Evolutionary conservation across 768 basidiomycete genomes (phyloP), one percentile per base, ranked within the genome.

Genomic region (Tricholoma terreum): DNA sequence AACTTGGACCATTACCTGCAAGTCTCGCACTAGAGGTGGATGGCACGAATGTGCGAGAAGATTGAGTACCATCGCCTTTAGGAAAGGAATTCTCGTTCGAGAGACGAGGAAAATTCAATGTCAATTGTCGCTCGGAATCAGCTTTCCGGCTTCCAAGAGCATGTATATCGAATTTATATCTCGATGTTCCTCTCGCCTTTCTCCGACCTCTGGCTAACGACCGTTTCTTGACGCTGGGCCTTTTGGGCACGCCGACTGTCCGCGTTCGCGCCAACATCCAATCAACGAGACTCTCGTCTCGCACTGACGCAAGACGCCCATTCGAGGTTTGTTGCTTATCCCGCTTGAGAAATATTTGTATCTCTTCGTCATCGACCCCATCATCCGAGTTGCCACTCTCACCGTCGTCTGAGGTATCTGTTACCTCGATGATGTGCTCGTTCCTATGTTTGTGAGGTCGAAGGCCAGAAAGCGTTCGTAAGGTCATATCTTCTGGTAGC

Each of bases 241-340:
- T 67, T 59, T 56, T 52, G 14, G 49, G 48, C 38, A 58, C 55
- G 14, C 69, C 67, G 4, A 74, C 63, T 54, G 60, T 64, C 19
- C 72, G 69, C 2, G 79, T 78, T 48, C 80, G 75, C 12, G 75
- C 73, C 49, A 90, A 64, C 88, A 90, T 90, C 66, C 83, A 84
- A 61, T 90, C 85, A 48, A 90, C 87, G 52, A 87, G 66, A 63
- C 76, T 83, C 67, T 65, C 77, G 59, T 75, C 79, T 67, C 72
- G 76, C 54, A 63, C 69, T 6, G 46, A 6, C n/a, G 3, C 3
- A 1, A 17, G 4, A 17, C 3, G 46, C n/a, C n/a, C 27, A 17
- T 6, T 31, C 7, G 30, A 31, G 8, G 30, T 12, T 5, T 11
- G 24, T n/a, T 4, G 46, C 30, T 31, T 31, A 30, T 49, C 46